phyloP scores from a whole-genome alignment of 164 flowering plant genomes.

The Nymphaea colorata region DNA sequence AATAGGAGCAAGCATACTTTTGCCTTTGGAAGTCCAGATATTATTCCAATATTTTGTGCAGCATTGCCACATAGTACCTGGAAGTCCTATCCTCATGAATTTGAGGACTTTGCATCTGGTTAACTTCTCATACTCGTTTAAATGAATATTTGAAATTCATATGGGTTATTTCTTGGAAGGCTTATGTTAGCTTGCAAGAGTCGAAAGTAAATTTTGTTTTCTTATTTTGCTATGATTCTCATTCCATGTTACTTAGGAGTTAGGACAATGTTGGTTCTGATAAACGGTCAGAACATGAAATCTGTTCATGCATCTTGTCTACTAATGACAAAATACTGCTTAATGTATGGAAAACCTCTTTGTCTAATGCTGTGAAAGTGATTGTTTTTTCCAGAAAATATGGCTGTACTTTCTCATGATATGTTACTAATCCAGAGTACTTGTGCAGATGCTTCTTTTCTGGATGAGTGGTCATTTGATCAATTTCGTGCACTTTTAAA shows the following conservation, averaged over 20 bases:
- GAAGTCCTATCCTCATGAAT: constrained; percentile 80
- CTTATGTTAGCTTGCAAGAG: background rate
- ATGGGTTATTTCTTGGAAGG: background rate
- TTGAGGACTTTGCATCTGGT: constrained; percentile 96
- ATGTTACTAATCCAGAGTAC: constrained; percentile 23
- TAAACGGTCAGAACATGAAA: no score
- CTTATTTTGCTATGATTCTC: background rate
- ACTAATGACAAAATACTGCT: no score
- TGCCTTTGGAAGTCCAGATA: constrained; percentile 94
- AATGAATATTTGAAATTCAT: background rate
- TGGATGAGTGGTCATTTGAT: constrained; percentile 98
- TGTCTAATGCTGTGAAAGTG: no score
- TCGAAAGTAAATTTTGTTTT: background rate
- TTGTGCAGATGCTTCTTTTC: constrained; percentile 92
- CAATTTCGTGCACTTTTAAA: constrained; percentile 76
- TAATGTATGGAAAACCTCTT: no score
- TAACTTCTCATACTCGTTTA: constrained; percentile 4
- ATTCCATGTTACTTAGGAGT: background rate
- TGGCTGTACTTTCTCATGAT: background rate
- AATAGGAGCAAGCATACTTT: constrained; percentile 72
- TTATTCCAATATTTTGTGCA: constrained; percentile 88
- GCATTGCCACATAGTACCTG: constrained; percentile 87
- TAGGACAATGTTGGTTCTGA: no score
- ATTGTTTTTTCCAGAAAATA: no score
- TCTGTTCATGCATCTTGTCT: no score